Evolutionary conservation across 257 asterid genomes (phyloP).

Genomic region (Paulownia fortunei): DNA sequence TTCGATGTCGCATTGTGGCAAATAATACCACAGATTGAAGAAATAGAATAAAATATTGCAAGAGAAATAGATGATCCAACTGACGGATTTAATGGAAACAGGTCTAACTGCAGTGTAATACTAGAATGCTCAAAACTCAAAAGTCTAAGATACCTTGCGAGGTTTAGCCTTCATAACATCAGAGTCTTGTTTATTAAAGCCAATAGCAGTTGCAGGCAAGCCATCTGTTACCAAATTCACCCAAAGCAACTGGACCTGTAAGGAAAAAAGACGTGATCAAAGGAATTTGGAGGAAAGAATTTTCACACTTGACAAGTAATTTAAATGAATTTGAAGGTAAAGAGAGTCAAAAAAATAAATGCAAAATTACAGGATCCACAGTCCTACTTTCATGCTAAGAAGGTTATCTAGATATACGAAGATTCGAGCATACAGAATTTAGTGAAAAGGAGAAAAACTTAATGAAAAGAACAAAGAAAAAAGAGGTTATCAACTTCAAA

Average conservation of each 20-base stretch:
- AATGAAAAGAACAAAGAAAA: background rate
- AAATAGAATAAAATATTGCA: background rate
- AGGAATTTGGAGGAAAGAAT: slow-evolving; percentile 12
- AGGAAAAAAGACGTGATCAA: slow-evolving; percentile 31
- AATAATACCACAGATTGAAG: background rate
- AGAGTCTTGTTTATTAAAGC: slow-evolving; percentile 95
- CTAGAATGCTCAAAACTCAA: slow-evolving; percentile 7
- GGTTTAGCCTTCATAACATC: slow-evolving; percentile 99
- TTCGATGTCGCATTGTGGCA: background rate
- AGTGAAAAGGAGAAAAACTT: background rate
- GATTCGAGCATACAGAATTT: slow-evolving; percentile 16
- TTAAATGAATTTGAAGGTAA: slow-evolving; percentile 22
- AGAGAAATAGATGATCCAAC: slow-evolving; percentile 23
- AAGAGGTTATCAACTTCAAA: slow-evolving; percentile 3
- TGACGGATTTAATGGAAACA: background rate
- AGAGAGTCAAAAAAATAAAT: background rate
- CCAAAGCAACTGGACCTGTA: slow-evolving; percentile 99
- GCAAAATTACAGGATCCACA: slow-evolving; percentile 3
- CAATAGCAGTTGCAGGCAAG: slow-evolving; percentile 99
- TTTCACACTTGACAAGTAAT: slow-evolving; percentile 9
- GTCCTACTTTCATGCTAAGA: slow-evolving; percentile 15
- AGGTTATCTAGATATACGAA: background rate
- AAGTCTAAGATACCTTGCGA: slow-evolving; percentile 72
- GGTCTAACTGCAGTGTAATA: background rate
- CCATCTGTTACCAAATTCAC: slow-evolving; percentile 99